Base-by-base conservation (phyloP, 2,329 filamentous ascomycete species). In the Fusarium abutilonis region DNA sequence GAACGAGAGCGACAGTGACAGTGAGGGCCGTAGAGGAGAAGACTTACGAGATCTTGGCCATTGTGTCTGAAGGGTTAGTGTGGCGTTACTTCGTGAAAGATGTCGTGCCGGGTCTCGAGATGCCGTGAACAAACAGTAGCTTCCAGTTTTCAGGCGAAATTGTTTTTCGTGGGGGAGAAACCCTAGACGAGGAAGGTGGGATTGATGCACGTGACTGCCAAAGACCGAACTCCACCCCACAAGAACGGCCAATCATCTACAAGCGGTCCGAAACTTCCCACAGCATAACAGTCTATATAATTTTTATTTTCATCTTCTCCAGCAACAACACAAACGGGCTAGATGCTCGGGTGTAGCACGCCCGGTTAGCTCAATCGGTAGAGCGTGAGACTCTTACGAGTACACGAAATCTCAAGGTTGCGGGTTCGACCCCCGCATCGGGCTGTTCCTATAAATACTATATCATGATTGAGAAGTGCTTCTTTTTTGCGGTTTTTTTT, bases 341-440 rank as follows among this genome's bases (percentile, higher is more conserved):
- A 43, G 45, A 64, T 82, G 78, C 77, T 78, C 79, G 82, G 82
- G 82, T 79, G 78, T 81, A 74, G 75, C 75, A 75, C 75, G 73
- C 74, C 72, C 75, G 69, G 68, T 68, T 71, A 70, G 69, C 67
- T 73, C 69, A 71, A 73, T 73, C 71, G 70, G 70, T 87, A 88
- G 85, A 88, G 85, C 85, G 84, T 87, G 81, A 86, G 85, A 87
- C 86, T 88, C 85, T 83, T 82, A 83, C 7, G 67, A 71, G 70
- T 69, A 64, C 69, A 52, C 70, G 19, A 19, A 36, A 82, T 82
- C 81, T 83, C 78, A 82, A 83, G 80, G 79, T 78, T 82, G 79
- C 78, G 80, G 80, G 83, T 84, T 83, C 80, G 80, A 82, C 74
- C 76, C 75, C 76, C 76, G 74, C 75, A 74, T 77, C 71, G 74